Conservation (phyloP, 306 rosid species). For the Mucuna pruriens region DNA sequence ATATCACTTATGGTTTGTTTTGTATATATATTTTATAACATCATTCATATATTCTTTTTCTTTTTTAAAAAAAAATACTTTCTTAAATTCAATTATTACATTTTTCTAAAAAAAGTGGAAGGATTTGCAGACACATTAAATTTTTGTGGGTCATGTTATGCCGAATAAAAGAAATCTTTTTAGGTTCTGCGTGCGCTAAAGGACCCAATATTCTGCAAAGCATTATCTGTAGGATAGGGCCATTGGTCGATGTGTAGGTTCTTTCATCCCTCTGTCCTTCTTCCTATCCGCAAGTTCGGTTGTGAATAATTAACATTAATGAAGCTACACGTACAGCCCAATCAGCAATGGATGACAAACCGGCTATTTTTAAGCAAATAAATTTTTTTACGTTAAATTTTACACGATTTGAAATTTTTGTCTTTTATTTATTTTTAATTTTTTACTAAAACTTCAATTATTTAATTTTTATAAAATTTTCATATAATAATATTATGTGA, state of each 20-base stretch:
- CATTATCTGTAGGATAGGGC: background rate
- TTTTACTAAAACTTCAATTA: too few relatives aligned
- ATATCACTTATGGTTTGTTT: background rate
- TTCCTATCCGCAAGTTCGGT: slow-evolving; percentile 34
- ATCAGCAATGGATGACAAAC: background rate
- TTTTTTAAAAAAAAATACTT: background rate
- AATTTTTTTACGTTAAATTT: too few relatives aligned
- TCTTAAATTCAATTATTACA: background rate
- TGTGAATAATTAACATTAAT: slow-evolving; percentile 29
- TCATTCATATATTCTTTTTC: background rate
- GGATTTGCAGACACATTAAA: background rate
- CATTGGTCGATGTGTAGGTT: background rate
- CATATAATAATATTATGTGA: too few relatives aligned
- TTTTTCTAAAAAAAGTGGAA: background rate
- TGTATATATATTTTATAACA: background rate
- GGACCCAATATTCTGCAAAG: slow-evolving; percentile 3
- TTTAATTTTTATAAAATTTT: too few relatives aligned
- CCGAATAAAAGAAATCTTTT: background rate
- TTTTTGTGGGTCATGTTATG: background rate
- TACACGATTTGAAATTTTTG: background rate
- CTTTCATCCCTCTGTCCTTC: background rate
- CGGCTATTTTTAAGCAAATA: too few relatives aligned
- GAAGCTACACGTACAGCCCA: background rate
- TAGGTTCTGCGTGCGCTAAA: background rate
- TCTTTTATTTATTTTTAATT: too few relatives aligned